phyloP scores from a whole-genome alignment of 345 rosid species.

The Populus tremula region DNA sequence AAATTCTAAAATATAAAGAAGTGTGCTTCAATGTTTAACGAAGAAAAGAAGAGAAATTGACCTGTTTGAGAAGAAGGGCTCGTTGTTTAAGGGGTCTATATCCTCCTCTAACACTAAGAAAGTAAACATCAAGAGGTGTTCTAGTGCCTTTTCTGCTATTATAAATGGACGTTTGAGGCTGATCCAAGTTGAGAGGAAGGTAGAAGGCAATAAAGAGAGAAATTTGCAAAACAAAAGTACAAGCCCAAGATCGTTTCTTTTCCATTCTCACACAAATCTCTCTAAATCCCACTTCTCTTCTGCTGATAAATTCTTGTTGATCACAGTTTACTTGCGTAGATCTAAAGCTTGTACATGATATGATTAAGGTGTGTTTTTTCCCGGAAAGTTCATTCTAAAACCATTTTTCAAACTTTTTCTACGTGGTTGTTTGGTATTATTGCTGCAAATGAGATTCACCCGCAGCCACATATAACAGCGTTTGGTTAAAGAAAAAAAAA shows the following conservation, averaged over 20 bases:
- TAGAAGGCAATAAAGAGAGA: slow-evolving; percentile 57
- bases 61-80: slow-evolving; percentile 64
- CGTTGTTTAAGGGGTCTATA: slow-evolving; percentile 43
- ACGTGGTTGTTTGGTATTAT: no score
- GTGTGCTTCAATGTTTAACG: not conserved
- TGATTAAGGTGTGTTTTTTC: not conserved
- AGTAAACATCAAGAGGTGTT: slow-evolving; percentile 41
- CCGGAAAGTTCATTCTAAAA: no score
- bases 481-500: no score
- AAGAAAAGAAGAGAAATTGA: slow-evolving; percentile 25
- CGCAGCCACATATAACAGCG: no score
- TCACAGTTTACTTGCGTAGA: no score
- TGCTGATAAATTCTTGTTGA: no score
- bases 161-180: slow-evolving; percentile 32
- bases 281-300: not conserved
- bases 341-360: not conserved
- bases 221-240: slow-evolving; percentile 55
- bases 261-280: slow-evolving; percentile 37
- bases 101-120: slow-evolving; percentile 67
- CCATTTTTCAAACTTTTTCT: no score
- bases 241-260: slow-evolving; percentile 45
- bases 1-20: not conserved
- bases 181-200: slow-evolving; percentile 59
- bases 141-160: slow-evolving; percentile 19
- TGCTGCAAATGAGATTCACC: no score